These are phyloP conservation scores for Talaromyces albobiverticillius DNA, from an alignment of 2,329 filamentous ascomycete species.

Conservation along the genomic window DNA sequence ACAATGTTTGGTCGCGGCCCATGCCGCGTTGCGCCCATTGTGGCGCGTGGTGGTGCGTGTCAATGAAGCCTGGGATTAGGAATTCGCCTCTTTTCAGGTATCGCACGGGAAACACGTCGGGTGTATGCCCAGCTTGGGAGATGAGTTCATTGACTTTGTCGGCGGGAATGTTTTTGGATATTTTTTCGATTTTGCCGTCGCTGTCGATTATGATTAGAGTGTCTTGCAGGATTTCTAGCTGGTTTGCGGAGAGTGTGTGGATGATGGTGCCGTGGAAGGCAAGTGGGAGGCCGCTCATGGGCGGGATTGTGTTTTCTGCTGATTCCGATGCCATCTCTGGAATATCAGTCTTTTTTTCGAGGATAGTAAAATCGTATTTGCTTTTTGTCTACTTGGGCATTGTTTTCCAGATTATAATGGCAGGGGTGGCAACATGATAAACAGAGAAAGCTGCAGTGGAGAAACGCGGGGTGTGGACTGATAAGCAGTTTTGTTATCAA, in stretches of 20 bases:
- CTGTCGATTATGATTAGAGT: slow-evolving; percentile 30
- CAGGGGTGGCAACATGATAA: no score
- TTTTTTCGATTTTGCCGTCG: slow-evolving; percentile 28
- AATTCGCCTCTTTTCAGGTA: slow-evolving; percentile 28
- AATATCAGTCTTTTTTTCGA: no score
- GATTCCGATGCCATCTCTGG: background rate
- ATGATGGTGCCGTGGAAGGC: slow-evolving; percentile 36
- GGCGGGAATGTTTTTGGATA: slow-evolving; percentile 22
- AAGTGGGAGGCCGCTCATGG: slow-evolving; percentile 21
- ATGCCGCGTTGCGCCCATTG: slow-evolving; percentile 49
- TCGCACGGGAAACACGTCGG: slow-evolving; percentile 26
- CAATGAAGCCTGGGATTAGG: slow-evolving; percentile 45
- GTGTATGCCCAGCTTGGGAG: slow-evolving; percentile 23
- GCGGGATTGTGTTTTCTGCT: slow-evolving; percentile 3
- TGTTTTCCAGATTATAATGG: no score
- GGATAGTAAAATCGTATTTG: no score
- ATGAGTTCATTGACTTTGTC: slow-evolving; percentile 25
- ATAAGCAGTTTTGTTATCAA: no score
- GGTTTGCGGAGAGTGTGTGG: slow-evolving; percentile 24
- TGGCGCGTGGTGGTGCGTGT: slow-evolving; percentile 68
- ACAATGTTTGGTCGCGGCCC: slow-evolving; percentile 37
- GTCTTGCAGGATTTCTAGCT: slow-evolving; percentile 30
- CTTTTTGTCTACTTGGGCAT: no score
- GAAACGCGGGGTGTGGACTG: no score
- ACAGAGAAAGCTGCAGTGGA: no score